phyloP scores from a whole-genome alignment of 306 rosid genomes.

The Oemleria cerasiformis region DNA sequence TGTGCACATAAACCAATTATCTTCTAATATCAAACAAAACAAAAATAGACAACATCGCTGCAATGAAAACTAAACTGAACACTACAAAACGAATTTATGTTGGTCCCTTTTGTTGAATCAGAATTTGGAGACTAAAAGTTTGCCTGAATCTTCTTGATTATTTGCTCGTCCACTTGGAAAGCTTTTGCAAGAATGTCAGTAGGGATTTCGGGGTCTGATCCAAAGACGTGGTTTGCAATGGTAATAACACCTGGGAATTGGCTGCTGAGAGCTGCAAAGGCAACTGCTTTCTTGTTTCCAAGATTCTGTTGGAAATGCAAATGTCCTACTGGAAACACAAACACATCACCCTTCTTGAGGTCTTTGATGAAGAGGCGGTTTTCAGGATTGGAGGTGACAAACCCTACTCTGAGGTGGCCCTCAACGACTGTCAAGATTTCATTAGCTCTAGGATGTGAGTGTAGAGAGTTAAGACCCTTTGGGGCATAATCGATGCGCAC shows the following conservation, averaged over 20 bases:
- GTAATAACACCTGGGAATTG: constrained; percentile 33
- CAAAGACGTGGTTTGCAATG: constrained; percentile 26
- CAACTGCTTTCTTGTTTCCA: constrained; percentile 17
- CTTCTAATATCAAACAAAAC: not conserved
- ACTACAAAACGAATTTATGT: not conserved
- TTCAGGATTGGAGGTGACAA: constrained; percentile 31
- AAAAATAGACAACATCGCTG: not conserved
- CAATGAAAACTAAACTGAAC: not conserved
- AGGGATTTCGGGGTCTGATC: constrained; percentile 26
- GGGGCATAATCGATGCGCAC: constrained; percentile 32
- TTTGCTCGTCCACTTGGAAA: constrained; percentile 30
- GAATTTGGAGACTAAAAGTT: constrained; percentile 18
- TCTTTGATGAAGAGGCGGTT: constrained; percentile 31
- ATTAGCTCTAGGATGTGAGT: constrained; percentile 38
- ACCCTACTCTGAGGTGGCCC: constrained; percentile 32
- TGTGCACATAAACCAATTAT: not conserved
- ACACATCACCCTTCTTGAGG: constrained; percentile 36
- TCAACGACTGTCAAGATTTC: constrained; percentile 35
- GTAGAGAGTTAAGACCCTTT: constrained; percentile 34
- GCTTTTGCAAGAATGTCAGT: constrained; percentile 28
- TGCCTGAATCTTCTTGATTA: constrained; percentile 20
- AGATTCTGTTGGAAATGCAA: constrained; percentile 37
- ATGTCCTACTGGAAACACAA: constrained; percentile 32
- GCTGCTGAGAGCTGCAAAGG: constrained; percentile 38
- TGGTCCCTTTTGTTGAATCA: not conserved